Percentiles rank a stretch among this genome's conserved stretches.
Conservation (phyloP, 2,329 filamentous ascomycete genomes). For the Massarina eburnea region DNA sequence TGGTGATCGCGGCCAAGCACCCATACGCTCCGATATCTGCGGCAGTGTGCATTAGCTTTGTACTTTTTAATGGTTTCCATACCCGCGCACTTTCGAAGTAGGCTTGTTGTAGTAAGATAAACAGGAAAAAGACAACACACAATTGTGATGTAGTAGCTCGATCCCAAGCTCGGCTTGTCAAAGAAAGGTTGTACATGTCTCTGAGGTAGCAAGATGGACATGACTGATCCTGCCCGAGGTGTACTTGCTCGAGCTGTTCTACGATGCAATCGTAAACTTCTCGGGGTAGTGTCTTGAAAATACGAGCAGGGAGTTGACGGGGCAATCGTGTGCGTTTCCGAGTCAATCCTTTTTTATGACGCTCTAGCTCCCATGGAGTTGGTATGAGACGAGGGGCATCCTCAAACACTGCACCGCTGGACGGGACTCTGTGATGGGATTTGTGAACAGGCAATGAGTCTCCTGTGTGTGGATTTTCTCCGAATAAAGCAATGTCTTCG, state of each 20-base stretch:
- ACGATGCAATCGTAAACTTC: slow-evolving; percentile 60
- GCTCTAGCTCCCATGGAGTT: slow-evolving; percentile 44
- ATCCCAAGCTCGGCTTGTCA: slow-evolving; percentile 61
- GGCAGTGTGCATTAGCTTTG: too few species aligned
- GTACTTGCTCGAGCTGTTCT: slow-evolving; percentile 51
- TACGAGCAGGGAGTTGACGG: slow-evolving; percentile 23
- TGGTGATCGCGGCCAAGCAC: slow-evolving; percentile 49
- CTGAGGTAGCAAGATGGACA: slow-evolving; percentile 58
- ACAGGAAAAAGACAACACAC: slow-evolving; percentile 48
- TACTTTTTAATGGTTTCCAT: too few species aligned
- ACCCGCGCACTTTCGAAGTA: too few species aligned
- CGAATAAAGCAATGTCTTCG: slow-evolving; percentile 8
- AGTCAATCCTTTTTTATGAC: slow-evolving; percentile 33
- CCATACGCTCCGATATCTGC: slow-evolving; percentile 53
- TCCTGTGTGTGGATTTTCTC: slow-evolving; percentile 5
- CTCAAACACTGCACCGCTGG: slow-evolving; percentile 7
- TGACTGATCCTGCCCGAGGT: slow-evolving; percentile 38
- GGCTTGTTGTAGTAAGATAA: too few species aligned
- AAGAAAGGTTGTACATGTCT: slow-evolving; percentile 55
- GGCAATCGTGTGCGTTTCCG: slow-evolving; percentile 26
- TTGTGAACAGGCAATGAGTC: slow-evolving; percentile 3
- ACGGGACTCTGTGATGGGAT: slow-evolving; percentile 4
- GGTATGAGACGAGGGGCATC: slow-evolving; percentile 27
- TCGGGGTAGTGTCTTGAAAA: slow-evolving; percentile 52
- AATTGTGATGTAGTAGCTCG: slow-evolving; percentile 53